phyloP scores from a whole-genome alignment of 2,329 filamentous ascomycete genomes.

The Calonectria leucothoes region DNA sequence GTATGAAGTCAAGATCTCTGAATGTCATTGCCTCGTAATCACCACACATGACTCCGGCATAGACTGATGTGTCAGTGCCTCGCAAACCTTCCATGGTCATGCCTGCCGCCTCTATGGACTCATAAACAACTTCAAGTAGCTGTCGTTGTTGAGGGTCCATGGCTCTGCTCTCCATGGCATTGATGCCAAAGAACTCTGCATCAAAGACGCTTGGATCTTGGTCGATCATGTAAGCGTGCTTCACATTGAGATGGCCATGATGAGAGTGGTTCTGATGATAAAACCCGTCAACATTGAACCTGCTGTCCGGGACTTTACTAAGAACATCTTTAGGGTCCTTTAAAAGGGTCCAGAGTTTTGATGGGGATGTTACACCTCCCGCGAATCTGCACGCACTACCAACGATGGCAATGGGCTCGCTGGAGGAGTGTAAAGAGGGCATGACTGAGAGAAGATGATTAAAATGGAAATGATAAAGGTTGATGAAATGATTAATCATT shows the following conservation, averaged over 20 bases:
- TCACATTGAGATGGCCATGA: slow-evolving; percentile 33
- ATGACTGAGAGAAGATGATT: too few relatives aligned
- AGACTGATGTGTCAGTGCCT: not conserved
- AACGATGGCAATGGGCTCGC: slow-evolving; percentile 36
- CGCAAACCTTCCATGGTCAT: not conserved
- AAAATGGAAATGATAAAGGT: too few relatives aligned
- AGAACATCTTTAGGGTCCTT: not conserved
- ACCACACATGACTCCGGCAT: not conserved
- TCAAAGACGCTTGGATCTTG: slow-evolving; percentile 37
- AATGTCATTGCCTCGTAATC: not conserved
- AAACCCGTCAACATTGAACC: not conserved
- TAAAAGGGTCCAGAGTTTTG: not conserved
- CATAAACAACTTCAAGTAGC: slow-evolving; percentile 40
- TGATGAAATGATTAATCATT: too few relatives aligned
- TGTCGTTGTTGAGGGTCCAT: slow-evolving; percentile 46
- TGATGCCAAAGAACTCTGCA: slow-evolving; percentile 37
- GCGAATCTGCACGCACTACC: not conserved
- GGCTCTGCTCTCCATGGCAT: slow-evolving; percentile 29
- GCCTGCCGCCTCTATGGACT: slow-evolving; percentile 36
- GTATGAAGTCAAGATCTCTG: not conserved
- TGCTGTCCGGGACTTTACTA: not conserved
- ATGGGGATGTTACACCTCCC: not conserved
- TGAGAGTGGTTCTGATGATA: not conserved
- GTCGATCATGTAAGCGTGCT: slow-evolving; percentile 43
- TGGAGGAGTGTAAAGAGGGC: not conserved